These are phyloP conservation scores for Rhizophagus prolifer DNA, from an alignment of 192 early-diverging fungal species.

Conservation along the genomic window DNA sequence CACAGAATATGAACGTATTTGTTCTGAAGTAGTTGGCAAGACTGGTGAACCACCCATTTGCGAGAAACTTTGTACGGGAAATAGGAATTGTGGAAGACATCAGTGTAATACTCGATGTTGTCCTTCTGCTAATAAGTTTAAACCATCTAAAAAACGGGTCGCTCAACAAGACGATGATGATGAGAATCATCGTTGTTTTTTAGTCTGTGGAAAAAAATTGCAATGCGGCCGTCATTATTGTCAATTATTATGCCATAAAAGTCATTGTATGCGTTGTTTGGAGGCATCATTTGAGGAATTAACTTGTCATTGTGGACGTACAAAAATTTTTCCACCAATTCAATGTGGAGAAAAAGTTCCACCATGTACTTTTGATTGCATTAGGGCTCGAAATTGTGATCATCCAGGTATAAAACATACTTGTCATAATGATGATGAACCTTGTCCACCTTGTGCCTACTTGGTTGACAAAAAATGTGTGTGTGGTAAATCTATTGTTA, in stretches of 20 bases:
- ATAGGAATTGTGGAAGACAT: conserved; percentile 72
- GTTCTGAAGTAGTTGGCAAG: conserved; percentile 43
- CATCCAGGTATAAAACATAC: conserved; percentile 73
- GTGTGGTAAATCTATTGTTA: conserved; percentile 77
- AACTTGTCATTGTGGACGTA: conserved; percentile 83
- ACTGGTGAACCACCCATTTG: conserved; percentile 55
- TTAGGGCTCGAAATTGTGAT: conserved; percentile 70
- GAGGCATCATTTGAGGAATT: conserved; percentile 81
- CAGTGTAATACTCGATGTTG: conserved; percentile 67
- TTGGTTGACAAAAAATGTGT: conserved; percentile 71
- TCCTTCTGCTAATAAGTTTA: conserved; percentile 42
- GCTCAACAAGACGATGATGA: conserved; percentile 34
- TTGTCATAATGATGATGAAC: conserved; percentile 83
- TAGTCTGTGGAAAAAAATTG: conserved; percentile 72
- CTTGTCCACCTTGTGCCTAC: conserved; percentile 90
- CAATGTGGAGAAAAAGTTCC: conserved; percentile 80
- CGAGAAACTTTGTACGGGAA: conserved; percentile 59
- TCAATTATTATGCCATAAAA: conserved; percentile 73
- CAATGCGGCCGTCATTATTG: conserved; percentile 83
- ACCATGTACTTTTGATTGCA: conserved; percentile 72
- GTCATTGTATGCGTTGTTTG: conserved; percentile 73
- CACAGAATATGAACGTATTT: conserved; percentile 45
- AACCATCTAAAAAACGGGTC: conserved; percentile 34
- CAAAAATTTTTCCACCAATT: conserved; percentile 79
- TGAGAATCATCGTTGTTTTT: conserved; percentile 61